phyloP scores from a whole-genome alignment of 2,329 filamentous ascomycete genomes.

The Cercospora sesami region DNA sequence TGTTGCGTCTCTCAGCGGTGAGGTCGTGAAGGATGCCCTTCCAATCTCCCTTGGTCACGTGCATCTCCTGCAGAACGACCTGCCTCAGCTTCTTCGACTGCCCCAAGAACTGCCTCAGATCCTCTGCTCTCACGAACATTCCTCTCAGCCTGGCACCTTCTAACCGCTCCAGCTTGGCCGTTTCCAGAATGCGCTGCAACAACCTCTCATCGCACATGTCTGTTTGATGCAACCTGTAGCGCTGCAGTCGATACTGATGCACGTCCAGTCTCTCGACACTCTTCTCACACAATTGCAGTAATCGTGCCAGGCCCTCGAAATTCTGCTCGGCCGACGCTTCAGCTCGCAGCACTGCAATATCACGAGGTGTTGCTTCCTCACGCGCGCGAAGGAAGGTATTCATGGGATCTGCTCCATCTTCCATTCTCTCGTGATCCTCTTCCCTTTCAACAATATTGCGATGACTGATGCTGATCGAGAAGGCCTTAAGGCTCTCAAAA shows the following conservation, averaged over 20 bases:
- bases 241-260: conserved; percentile 8
- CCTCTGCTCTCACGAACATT: neutral
- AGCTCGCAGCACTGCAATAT: conserved; percentile 7
- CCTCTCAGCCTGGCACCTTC: conserved; percentile 13
- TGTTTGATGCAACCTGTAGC: neutral
- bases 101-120: neutral
- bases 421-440: neutral
- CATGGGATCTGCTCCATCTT: neutral
- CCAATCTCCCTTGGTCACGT: conserved; percentile 8
- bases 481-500: conserved; percentile 4
- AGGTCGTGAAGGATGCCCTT: conserved; percentile 9
- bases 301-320: conserved; percentile 8
- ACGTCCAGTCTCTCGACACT: conserved; percentile 17
- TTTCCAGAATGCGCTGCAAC: neutral
- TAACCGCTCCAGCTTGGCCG: neutral
- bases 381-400: neutral
- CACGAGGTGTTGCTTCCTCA: neutral
- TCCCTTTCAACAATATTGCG: neutral
- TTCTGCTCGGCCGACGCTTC: conserved; percentile 16
- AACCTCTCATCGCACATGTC: neutral
- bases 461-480: conserved; percentile 7
- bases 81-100: neutral
- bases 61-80: conserved; percentile 11
- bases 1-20: neutral
- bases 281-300: conserved; percentile 11